Base-by-base conservation (phyloP, 805 yeast species). In the Ogataea methanolica region DNA sequence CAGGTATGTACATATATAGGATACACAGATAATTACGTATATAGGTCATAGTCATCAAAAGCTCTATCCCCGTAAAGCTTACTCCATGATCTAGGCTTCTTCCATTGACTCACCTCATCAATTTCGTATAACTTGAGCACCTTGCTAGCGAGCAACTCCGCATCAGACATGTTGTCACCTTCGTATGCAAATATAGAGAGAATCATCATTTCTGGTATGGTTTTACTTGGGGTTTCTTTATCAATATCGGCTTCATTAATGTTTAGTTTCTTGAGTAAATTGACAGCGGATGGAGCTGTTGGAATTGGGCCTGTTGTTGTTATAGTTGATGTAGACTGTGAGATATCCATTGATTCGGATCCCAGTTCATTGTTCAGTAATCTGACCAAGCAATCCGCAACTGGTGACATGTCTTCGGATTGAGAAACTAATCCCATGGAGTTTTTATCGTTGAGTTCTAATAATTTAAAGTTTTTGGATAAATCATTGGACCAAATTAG, bases 81-180 rank as follows among this genome's bases (percentile, higher is more conserved):
- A 7, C 64, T 62, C 98, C 98, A 91, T 35, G 96, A 86, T 15
- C 73, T 68, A 0, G 98, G 97, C 8, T 70, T 70, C 9, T 62
- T 53, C 76, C 82, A 78, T 5, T 29, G 16, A 1, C 16, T 39
- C 5, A 41, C 37, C 6, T 29, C 15, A 8, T 21, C 19, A 16
- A 50, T 16, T 8, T 53, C 39, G 38, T 57, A 55, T 17, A 69
- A 50, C 5, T 65, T 54, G 6, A 62, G 53, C 2, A 73, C 61
- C 33, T 65, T 62, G 12, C 52, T 51, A 2, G 86, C 81, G 50
- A 85, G 64, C 9, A 60, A 51, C 39, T 70, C 70, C 7, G 95
- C 94, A 62, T 90, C 96, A 19, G 65, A 60, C 29, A 83, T 76
- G 63, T 92, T 92, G 64, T 91, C 97, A 33, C 98, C 97, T 62